A percentile compares a stretch with the other conserved stretches of the same genome.
Evolutionary conservation across 2,329 filamentous ascomycete species (phyloP).

Genomic region (Aspergillus fructus): DNA sequence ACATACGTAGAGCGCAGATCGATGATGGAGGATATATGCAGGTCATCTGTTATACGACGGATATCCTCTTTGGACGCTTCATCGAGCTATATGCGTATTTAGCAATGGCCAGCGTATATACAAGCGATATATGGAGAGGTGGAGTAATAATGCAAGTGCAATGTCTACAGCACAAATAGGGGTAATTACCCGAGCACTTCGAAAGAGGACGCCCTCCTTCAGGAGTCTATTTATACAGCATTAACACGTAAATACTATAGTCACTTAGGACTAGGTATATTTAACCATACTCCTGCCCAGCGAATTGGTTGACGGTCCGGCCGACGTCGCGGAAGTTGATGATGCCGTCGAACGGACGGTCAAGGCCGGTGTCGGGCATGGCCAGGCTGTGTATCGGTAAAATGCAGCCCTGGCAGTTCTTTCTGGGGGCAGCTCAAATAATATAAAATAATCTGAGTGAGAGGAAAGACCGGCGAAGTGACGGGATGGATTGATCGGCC

Average conservation of each 20-base stretch:
- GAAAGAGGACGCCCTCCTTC: slow-evolving; percentile 64
- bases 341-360: slow-evolving; percentile 55
- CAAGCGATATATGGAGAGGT: background rate
- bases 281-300: slow-evolving; percentile 53
- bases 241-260: background rate
- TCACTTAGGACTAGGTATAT: background rate
- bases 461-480: too few relatives aligned
- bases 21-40: slow-evolving; percentile 69
- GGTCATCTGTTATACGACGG: slow-evolving; percentile 56
- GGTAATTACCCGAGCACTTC: slow-evolving; percentile 61
- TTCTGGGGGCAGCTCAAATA: background rate
- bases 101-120: background rate
- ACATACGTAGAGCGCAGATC: slow-evolving; percentile 74
- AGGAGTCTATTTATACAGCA: slow-evolving; percentile 40
- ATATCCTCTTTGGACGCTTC: slow-evolving; percentile 69
- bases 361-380: slow-evolving; percentile 28
- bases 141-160: background rate
- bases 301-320: slow-evolving; percentile 61
- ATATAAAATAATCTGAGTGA: background rate
- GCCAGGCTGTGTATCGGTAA: background rate
- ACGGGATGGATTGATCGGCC: too few relatives aligned
- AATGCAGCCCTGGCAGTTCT: background rate
- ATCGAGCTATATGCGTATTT: slow-evolving; percentile 49
- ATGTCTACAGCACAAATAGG: background rate
- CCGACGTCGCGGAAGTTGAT: slow-evolving; percentile 79